phyloP scores from a whole-genome alignment of 2,329 filamentous ascomycete genomes.

The Microcyclospora pomicola region DNA sequence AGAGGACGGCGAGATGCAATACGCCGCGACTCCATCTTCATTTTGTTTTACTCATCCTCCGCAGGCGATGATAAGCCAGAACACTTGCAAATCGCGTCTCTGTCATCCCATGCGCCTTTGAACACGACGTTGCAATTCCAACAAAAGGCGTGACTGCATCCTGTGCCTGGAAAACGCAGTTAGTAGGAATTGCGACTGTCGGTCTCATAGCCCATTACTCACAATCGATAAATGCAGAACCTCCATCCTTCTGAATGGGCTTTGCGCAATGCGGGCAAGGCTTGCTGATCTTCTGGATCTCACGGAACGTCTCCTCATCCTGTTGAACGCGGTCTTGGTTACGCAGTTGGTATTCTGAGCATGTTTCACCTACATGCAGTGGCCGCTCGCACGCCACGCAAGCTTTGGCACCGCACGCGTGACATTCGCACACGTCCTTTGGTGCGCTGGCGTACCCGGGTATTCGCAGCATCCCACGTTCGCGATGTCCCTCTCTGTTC shows the following conservation, averaged over 20 bases:
- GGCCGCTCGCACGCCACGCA: constrained; percentile 19
- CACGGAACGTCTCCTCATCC: constrained; percentile 13
- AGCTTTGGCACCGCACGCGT: constrained; percentile 15
- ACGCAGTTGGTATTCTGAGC: constrained; percentile 20
- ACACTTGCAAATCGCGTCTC: too few relatives aligned
- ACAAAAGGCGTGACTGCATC: constrained; percentile 18
- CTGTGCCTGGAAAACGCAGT: constrained; percentile 3
- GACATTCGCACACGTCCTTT: constrained; percentile 18
- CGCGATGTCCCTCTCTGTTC: neutral
- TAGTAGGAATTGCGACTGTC: neutral
- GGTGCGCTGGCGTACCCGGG: neutral
- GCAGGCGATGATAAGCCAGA: constrained; percentile 3
- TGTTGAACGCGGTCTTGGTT: constrained; percentile 15
- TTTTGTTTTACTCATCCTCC: constrained; percentile 6
- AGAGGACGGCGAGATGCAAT: neutral
- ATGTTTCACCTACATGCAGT: constrained; percentile 20
- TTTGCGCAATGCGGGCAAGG: constrained; percentile 18
- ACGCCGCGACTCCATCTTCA: neutral
- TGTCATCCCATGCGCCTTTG: too few relatives aligned
- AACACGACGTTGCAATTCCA: too few relatives aligned
- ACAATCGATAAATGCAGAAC: constrained; percentile 20
- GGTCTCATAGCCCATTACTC: constrained; percentile 4
- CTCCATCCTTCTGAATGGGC: constrained; percentile 21
- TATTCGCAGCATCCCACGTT: neutral
- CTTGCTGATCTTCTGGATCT: constrained; percentile 12